These are phyloP conservation scores for Blastomyces parvus DNA, from an alignment of 2,329 filamentous ascomycete genomes.

Conservation along the genomic window DNA sequence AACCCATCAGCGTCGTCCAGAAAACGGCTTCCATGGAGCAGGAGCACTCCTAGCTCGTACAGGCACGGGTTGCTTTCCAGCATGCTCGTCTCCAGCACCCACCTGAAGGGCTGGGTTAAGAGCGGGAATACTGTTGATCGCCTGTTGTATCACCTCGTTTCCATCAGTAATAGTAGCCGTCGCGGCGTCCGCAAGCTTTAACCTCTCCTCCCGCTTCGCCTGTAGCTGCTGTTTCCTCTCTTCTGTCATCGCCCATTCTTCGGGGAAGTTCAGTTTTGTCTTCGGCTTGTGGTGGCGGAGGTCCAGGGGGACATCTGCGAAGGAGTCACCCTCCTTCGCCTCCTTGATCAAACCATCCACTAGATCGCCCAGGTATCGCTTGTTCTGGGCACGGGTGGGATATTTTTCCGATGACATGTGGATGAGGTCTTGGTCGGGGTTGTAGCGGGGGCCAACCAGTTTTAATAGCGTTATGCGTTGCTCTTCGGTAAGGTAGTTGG, in stretches of 20 bases:
- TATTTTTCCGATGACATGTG: conserved; percentile 89
- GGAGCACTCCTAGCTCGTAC: conserved; percentile 2
- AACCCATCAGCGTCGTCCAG: not conserved
- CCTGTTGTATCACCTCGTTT: conserved; percentile 31
- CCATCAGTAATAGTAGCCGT: conserved; percentile 45
- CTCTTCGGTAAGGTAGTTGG: conserved; percentile 49
- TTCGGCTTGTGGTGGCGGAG: conserved; percentile 71
- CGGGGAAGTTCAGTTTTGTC: conserved; percentile 61
- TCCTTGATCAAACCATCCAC: conserved; percentile 63
- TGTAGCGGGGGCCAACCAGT: conserved; percentile 74
- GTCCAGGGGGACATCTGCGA: conserved; percentile 83
- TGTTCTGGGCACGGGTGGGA: conserved; percentile 87
- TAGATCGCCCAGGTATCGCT: conserved; percentile 78
- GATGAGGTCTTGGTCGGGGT: conserved; percentile 69
- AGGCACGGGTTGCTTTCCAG: conserved; percentile 9
- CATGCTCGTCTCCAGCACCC: not conserved
- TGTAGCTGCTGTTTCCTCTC: conserved; percentile 58
- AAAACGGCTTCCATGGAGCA: conserved; percentile 1
- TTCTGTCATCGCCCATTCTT: conserved; percentile 69
- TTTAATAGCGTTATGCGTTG: conserved; percentile 79
- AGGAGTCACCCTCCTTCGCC: conserved; percentile 73
- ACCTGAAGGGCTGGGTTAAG: conserved; percentile 20
- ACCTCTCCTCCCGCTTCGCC: conserved; percentile 45
- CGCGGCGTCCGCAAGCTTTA: conserved; percentile 49
- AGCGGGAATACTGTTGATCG: conserved; percentile 25